Conservation (phyloP, 2,329 filamentous ascomycete species). For the Phoma sp. region DNA sequence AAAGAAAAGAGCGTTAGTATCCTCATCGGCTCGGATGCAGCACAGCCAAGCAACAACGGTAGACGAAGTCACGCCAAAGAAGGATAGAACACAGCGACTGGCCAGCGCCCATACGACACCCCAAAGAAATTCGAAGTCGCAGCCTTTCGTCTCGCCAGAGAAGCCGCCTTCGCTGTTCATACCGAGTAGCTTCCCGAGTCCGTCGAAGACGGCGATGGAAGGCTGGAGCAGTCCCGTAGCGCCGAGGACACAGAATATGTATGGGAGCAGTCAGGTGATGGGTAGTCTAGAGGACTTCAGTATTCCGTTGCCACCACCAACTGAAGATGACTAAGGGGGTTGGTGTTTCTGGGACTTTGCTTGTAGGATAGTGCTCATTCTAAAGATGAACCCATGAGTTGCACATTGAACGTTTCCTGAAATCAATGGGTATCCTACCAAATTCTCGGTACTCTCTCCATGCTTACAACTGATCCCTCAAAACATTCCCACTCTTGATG, state of each 20-base stretch:
- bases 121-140: conserved; percentile 26
- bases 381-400: too few species aligned
- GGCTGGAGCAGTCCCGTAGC: conserved; percentile 36
- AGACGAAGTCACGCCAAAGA: conserved; percentile 33
- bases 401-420: too few species aligned
- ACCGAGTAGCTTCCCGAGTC: conserved; percentile 44
- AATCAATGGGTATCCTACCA: too few species aligned
- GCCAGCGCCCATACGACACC: conserved; percentile 33
- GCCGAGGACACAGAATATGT: conserved; percentile 17
- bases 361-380: too few species aligned
- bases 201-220: conserved; percentile 23
- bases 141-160: conserved; percentile 27
- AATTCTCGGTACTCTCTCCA: too few species aligned
- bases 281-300: conserved; percentile 41
- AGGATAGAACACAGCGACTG: conserved; percentile 17
- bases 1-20: not conserved
- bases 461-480: not conserved
- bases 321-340: conserved; percentile 11
- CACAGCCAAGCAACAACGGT: conserved; percentile 45
- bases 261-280: conserved; percentile 22
- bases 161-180: conserved; percentile 41
- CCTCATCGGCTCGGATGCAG: not conserved
- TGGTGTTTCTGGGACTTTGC: not conserved
- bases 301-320: conserved; percentile 39
- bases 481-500: conserved; percentile 6